Evolutionary conservation across 139 green algal genomes (phyloP), one percentile per base, ranked within the genome.

Genomic region (Dunaliella primolecta): DNA sequence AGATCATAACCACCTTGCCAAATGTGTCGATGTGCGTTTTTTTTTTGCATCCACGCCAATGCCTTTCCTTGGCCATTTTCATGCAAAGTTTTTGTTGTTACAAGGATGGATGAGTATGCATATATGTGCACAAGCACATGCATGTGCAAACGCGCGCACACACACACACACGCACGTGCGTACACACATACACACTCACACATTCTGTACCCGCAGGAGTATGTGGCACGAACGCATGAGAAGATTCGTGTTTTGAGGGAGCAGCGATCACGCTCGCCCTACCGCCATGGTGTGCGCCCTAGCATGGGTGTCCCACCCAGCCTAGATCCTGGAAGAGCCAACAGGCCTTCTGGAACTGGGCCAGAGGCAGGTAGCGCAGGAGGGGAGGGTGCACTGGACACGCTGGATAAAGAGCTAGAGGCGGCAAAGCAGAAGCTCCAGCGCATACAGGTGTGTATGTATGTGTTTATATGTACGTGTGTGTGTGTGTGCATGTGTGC

Each of bases 381-480:
- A 15, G 46, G 15, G 7, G 46, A 15, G 46, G 46, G 15, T 64
- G 46, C 7, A 15, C 46, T 64, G 46, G 46, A 64, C 46, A 64
- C 46, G 37, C 84, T 90, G 71, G 87, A 90, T 31, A 56, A 75
- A 24, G 87, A 87, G 57, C 80, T 90, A 81, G 83, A 86, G 74
- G 80, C 78, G 1, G 86, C 86, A n/a, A 87, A 88, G 74, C 79
- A 87, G 78, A 83, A 83, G 15, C 72, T 89, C 29, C 35, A 57
- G 72, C 79, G 38, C 3, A 89, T 89, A 37, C 86, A 86, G 78
- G 57, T 85, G 71, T 56, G 84, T 72, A 79, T 75, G 84, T 64
- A 84, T 21, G 71, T 75, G 80, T 36, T 81, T 27, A n/a, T n/a
- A n/a, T 71, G 72, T 34, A 20, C 20, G n/a, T 57, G 76, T 55